These are phyloP conservation scores for Xylariaceae sp. DNA, from an alignment of 2,329 filamentous ascomycete genomes.

Conservation along the genomic window DNA sequence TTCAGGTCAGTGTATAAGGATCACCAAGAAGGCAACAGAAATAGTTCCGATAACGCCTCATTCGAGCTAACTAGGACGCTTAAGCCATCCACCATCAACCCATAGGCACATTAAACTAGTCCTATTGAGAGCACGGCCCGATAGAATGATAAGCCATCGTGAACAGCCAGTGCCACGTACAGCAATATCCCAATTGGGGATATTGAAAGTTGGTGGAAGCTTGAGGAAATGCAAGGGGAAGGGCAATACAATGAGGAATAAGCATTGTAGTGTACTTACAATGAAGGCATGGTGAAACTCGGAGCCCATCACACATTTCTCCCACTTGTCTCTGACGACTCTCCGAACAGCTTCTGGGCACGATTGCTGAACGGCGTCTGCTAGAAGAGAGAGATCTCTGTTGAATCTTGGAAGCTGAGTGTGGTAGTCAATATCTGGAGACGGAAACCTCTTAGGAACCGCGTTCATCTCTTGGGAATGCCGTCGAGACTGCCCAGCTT, in stretches of 20 bases:
- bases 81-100: too few species aligned
- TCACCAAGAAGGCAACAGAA: too few species aligned
- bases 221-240: background rate
- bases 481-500: too few species aligned
- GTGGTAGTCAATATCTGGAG: constrained; percentile 15
- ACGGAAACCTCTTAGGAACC: constrained; percentile 11
- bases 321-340: constrained; percentile 57
- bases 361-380: constrained; percentile 49
- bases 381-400: constrained; percentile 49
- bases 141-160: too few species aligned
- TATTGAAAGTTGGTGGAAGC: background rate
- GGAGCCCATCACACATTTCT: constrained; percentile 57
- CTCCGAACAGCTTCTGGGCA: constrained; percentile 55
- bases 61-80: too few species aligned
- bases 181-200: background rate
- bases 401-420: constrained; percentile 44
- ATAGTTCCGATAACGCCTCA: too few species aligned
- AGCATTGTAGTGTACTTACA: constrained; percentile 47
- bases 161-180: background rate
- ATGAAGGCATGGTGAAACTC: constrained; percentile 61
- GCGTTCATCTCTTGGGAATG: background rate
- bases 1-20: background rate
- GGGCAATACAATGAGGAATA: background rate
- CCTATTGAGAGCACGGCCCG: too few species aligned
- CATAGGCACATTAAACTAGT: too few species aligned